These are phyloP conservation scores for Amanita pseudoporphyria DNA, from an alignment of 768 basidiomycete species.

Conservation along the genomic window DNA sequence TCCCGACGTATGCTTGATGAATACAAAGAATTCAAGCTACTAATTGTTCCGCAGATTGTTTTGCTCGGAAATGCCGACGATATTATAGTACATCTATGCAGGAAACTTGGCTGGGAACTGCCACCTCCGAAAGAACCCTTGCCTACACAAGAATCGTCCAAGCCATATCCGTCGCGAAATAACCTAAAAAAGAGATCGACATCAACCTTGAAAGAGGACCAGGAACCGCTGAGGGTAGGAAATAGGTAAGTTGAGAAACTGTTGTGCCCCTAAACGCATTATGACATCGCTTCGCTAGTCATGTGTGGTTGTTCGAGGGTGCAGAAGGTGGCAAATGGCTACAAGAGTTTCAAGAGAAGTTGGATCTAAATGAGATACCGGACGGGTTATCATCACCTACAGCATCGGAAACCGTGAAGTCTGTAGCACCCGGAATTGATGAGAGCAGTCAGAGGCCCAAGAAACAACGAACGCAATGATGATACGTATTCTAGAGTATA, in stretches of 20 bases:
- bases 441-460: background rate
- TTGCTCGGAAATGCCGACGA: constrained; percentile 82
- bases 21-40: background rate
- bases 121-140: constrained; percentile 24
- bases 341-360: constrained; percentile 31
- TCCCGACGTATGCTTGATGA: constrained; percentile 56
- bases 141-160: constrained; percentile 8
- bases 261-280: background rate
- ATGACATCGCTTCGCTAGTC: constrained; percentile 32
- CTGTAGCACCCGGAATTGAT: background rate
- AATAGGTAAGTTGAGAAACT: constrained; percentile 42
- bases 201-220: constrained; percentile 22
- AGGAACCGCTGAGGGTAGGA: constrained; percentile 46
- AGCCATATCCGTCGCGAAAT: constrained; percentile 21
- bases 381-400: constrained; percentile 9
- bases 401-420: background rate
- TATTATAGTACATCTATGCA: constrained; percentile 66
- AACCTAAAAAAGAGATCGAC: constrained; percentile 44
- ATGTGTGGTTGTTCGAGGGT: constrained; percentile 78
- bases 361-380: too few relatives aligned
- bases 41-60: constrained; percentile 42
- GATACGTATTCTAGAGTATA: background rate
- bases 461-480: constrained; percentile 6
- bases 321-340: constrained; percentile 79
- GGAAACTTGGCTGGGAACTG: constrained; percentile 61